Conservation (phyloP, 306 rosid species). For the Herpetospermum pedunculosum region DNA sequence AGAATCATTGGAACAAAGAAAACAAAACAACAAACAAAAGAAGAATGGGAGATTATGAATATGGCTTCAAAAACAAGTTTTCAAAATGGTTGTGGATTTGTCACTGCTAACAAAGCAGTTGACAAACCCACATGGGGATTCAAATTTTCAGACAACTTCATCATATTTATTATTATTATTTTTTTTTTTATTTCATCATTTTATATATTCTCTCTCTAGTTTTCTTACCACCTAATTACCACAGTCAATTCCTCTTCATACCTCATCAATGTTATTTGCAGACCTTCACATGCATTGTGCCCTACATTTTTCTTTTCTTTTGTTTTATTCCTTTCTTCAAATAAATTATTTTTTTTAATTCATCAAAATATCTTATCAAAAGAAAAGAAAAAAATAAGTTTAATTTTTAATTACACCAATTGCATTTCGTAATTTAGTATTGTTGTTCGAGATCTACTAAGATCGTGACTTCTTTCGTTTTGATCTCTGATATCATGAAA, state of each 20-base stretch:
- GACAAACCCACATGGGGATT: conserved; percentile 10
- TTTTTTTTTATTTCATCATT: not conserved
- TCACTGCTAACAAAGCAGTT: not conserved
- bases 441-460: not conserved
- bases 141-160: conserved; percentile 5
- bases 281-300: not conserved
- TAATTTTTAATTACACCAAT: too few species aligned
- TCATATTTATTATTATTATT: not conserved
- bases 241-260: not conserved
- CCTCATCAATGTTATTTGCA: not conserved
- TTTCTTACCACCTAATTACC: not conserved
- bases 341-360: not conserved
- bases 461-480: too few species aligned
- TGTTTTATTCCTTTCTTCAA: not conserved
- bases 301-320: not conserved
- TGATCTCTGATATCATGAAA: too few species aligned
- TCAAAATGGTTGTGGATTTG: not conserved
- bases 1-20: not conserved
- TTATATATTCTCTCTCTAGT: not conserved
- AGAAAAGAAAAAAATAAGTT: not conserved
- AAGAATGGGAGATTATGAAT: not conserved
- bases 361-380: not conserved
- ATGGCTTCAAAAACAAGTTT: not conserved
- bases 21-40: not conserved
- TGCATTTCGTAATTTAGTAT: too few species aligned